These are phyloP conservation scores for Isabelozyma gotoi DNA, from an alignment of 805 yeast species.

Conservation along the genomic window DNA sequence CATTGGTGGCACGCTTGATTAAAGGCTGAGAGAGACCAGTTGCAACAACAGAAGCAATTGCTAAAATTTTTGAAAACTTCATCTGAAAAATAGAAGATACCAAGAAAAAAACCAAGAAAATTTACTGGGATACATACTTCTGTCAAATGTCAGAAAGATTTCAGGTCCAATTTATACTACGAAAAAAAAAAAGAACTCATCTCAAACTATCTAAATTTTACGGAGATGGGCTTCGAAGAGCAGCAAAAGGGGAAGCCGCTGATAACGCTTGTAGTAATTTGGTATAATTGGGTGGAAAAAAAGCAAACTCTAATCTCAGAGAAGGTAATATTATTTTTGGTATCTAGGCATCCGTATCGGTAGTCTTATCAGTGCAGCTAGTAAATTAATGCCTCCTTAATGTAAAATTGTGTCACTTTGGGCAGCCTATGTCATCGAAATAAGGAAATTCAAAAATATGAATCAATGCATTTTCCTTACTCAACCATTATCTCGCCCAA, in stretches of 20 bases:
- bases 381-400: background rate
- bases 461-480: background rate
- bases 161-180: background rate
- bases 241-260: background rate
- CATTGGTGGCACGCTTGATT: conserved; percentile 12
- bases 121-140: background rate
- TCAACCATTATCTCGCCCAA: background rate
- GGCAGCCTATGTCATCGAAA: too few species aligned
- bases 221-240: background rate
- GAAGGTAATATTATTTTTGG: too few species aligned
- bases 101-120: background rate
- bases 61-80: conserved; percentile 15
- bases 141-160: background rate
- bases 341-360: background rate
- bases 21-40: conserved; percentile 15
- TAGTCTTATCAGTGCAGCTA: background rate
- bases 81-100: conserved; percentile 5
- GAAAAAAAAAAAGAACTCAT: background rate
- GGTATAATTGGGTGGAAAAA: too few species aligned
- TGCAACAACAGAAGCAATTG: conserved; percentile 7
- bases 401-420: background rate
- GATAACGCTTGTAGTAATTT: too few species aligned
- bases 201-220: background rate
- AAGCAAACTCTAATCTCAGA: too few species aligned
- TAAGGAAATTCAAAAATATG: background rate